Evolutionary conservation across 768 basidiomycete species (phyloP).

Genomic region (Boletus reticuloceps): DNA sequence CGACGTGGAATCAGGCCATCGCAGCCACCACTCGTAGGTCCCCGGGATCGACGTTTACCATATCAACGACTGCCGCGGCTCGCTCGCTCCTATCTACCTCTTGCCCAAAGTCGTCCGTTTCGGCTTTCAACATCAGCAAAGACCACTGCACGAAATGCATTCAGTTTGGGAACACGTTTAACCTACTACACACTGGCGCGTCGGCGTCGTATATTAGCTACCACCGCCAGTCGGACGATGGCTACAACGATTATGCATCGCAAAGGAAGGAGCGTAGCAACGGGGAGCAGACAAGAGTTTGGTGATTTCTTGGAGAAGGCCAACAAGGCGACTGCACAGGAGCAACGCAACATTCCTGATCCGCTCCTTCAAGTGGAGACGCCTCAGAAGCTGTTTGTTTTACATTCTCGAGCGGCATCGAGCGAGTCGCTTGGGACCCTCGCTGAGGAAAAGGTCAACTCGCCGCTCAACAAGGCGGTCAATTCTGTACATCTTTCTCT

Average conservation of each 20-base stretch:
- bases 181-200: slow-evolving; percentile 89
- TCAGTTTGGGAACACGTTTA: slow-evolving; percentile 98
- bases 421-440: slow-evolving; percentile 92
- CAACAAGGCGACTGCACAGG: slow-evolving; percentile 78
- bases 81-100: slow-evolving; percentile 86
- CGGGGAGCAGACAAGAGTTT: slow-evolving; percentile 46
- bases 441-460: slow-evolving; percentile 86
- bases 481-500: slow-evolving; percentile 56
- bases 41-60: slow-evolving; percentile 94
- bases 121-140: slow-evolving; percentile 96
- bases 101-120: slow-evolving; percentile 88
- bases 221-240: slow-evolving; percentile 63
- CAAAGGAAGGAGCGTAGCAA: slow-evolving; percentile 31
- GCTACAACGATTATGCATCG: slow-evolving; percentile 55
- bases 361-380: slow-evolving; percentile 71
- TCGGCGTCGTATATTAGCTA: slow-evolving; percentile 87
- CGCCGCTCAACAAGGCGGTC: slow-evolving; percentile 92
- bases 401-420: slow-evolving; percentile 76
- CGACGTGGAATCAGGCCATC: slow-evolving; percentile 97
- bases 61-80: slow-evolving; percentile 94
- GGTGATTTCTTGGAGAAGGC: slow-evolving; percentile 82
- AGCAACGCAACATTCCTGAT: slow-evolving; percentile 76
- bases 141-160: slow-evolving; percentile 96
- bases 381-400: slow-evolving; percentile 74
- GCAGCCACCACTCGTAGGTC: slow-evolving; percentile 84